Evolutionary conservation across 192 early-diverging fungal species (phyloP), one percentile per base, ranked within the genome.

Genomic region (Coemansia sp.): DNA sequence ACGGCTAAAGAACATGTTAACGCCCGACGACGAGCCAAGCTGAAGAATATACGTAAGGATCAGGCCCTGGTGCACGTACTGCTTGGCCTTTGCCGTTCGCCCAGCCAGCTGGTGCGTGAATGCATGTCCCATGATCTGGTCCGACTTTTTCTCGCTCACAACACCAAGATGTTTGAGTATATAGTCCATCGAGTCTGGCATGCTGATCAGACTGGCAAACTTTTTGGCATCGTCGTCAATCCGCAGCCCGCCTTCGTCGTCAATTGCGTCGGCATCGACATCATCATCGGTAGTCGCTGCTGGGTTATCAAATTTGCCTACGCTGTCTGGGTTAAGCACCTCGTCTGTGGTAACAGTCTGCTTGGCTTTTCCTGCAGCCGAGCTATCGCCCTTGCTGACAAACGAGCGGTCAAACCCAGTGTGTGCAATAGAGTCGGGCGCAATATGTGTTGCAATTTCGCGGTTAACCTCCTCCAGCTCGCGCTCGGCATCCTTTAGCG

Each of bases 41-140:
- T 90, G 79, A 17, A 85, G 80, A 62, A 90, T 90, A 67, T 97
- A 98, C 63, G 94, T 91, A 50, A 98, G 79, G 8, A 95, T 80
- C 64, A 94, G 74, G 17, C 87, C 85, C 68, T 97, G 92, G 47
- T 84, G 84, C 21, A 98, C 92, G 60, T 87, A 91, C 47, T 86
- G 87, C 57, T 87, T 82, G 24, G 93, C 87, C 32, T 84, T 83
- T 23, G 79, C 72, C 25, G 83, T 78, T n/a, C 91, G 83, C 5
- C 90, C 90, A 2, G 84, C 79, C 43, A 95, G 86, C 63, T 93
- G 86, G 12, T 85, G 74, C 19, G 85, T 84, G 59, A 98, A 94
- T 0, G 90, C 96, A 17, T 91, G 86, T 8, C 88, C 89, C 60
- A 97, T 82, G 45, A 97, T 90, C 73, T 92, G 85, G 67, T 97